Evolutionary conservation across 441 rosid genomes (phyloP).

Genomic region (Manihot esculenta): DNA sequence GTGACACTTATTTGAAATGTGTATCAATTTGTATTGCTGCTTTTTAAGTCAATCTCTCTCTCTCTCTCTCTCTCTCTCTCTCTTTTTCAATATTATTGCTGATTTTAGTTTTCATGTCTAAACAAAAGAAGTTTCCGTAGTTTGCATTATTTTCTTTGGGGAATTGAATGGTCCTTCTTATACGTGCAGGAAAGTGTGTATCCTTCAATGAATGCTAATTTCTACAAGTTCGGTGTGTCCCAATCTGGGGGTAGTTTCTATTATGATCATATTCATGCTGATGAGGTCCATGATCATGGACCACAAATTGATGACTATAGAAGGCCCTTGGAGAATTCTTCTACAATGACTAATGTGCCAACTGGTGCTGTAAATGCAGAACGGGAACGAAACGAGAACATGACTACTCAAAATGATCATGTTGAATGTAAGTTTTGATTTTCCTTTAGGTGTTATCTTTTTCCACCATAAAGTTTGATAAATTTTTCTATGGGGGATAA

Average conservation of each 20-base stretch:
- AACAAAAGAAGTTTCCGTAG: not conserved
- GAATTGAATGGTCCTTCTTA: slow-evolving; percentile 13
- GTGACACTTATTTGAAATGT: not conserved
- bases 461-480: not conserved
- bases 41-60: too few species aligned
- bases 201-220: slow-evolving; percentile 47
- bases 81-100: too few species aligned
- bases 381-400: slow-evolving; percentile 41
- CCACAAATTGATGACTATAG: slow-evolving; percentile 43
- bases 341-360: slow-evolving; percentile 31
- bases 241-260: slow-evolving; percentile 49
- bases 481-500: not conserved
- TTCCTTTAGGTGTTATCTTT: slow-evolving; percentile 8
- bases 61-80: too few species aligned
- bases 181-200: slow-evolving; percentile 50
- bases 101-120: not conserved
- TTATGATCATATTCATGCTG: slow-evolving; percentile 45
- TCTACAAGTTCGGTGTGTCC: slow-evolving; percentile 53
- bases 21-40: not conserved
- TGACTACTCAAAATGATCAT: slow-evolving; percentile 33
- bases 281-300: slow-evolving; percentile 47
- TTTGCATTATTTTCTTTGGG: slow-evolving; percentile 1
- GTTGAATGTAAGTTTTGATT: slow-evolving; percentile 58
- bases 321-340: slow-evolving; percentile 47
- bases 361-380: slow-evolving; percentile 37